Percentiles rank a stretch among this genome's conserved stretches.
Evolutionary conservation across 192 early-diverging fungal species (phyloP).

Genomic region (Diversispora epigaea): DNA sequence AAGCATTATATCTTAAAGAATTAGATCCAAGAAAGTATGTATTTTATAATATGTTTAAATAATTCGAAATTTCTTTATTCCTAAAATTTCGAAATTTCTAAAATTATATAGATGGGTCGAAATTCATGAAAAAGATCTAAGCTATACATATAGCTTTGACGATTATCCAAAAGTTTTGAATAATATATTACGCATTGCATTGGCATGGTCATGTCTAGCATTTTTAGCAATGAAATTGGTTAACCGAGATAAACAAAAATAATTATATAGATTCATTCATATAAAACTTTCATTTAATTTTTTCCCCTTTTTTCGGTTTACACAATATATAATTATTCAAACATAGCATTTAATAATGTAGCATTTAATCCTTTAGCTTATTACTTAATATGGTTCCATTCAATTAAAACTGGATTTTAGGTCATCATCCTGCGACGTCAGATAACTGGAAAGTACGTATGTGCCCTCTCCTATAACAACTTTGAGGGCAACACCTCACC

Average conservation of each 20-base stretch:
- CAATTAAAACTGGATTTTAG: too few species aligned
- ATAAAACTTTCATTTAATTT: too few species aligned
- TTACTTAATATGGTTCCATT: too few species aligned
- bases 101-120: conserved; percentile 37
- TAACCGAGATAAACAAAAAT: conserved; percentile 55
- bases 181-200: conserved; percentile 44
- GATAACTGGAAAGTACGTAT: too few species aligned
- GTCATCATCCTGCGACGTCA: too few species aligned
- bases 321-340: too few species aligned
- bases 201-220: conserved; percentile 55
- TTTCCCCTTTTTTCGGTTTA: too few species aligned
- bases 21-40: conserved; percentile 37
- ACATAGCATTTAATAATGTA: too few species aligned
- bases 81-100: not conserved
- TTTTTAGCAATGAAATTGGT: conserved; percentile 56
- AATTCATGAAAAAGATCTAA: conserved; percentile 33
- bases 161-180: conserved; percentile 47
- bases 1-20: conserved; percentile 59
- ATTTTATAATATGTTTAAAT: not conserved
- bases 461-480: too few species aligned
- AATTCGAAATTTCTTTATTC: not conserved
- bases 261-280: conserved; percentile 2
- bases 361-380: too few species aligned
- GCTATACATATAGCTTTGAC: conserved; percentile 43
- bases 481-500: too few species aligned